A percentile compares a stretch with the other conserved stretches of the same genome.
These are phyloP conservation scores for Salix viminalis DNA, from an alignment of 345 rosid genomes.

Conservation along the genomic window DNA sequence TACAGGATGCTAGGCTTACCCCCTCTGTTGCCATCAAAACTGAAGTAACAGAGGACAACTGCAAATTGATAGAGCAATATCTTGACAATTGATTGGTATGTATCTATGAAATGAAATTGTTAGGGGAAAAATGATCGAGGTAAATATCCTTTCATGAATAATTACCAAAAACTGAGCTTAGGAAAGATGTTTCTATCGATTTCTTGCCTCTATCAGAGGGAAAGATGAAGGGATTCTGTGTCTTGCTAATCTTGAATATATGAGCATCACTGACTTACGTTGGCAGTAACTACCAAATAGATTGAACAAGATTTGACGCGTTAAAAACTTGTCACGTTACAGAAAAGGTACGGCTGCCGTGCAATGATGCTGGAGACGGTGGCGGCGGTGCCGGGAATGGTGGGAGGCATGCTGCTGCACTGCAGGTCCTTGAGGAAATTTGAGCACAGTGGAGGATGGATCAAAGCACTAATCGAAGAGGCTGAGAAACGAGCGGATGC, in stretches of 20 bases:
- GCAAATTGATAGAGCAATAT: too few relatives aligned
- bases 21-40: background rate
- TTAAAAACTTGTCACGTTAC: background rate
- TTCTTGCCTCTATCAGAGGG: background rate
- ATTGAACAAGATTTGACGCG: too few relatives aligned
- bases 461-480: conserved; percentile 76
- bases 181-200: background rate
- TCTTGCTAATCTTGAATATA: background rate
- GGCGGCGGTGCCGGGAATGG: conserved; percentile 86
- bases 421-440: conserved; percentile 64
- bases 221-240: too few relatives aligned
- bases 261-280: background rate
- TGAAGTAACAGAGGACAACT: background rate
- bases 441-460: conserved; percentile 85
- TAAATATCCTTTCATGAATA: background rate
- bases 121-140: background rate
- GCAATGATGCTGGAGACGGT: conserved; percentile 91
- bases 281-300: background rate
- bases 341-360: conserved; percentile 81
- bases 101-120: background rate
- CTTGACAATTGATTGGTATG: background rate
- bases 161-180: background rate
- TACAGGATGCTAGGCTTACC: background rate
- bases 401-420: conserved; percentile 85
- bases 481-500: conserved; percentile 95